A percentile compares a stretch with the other conserved stretches of the same genome.
Evolutionary conservation across 2,329 filamentous ascomycete species (phyloP).

Genomic region (Emydomyces testavorans): DNA sequence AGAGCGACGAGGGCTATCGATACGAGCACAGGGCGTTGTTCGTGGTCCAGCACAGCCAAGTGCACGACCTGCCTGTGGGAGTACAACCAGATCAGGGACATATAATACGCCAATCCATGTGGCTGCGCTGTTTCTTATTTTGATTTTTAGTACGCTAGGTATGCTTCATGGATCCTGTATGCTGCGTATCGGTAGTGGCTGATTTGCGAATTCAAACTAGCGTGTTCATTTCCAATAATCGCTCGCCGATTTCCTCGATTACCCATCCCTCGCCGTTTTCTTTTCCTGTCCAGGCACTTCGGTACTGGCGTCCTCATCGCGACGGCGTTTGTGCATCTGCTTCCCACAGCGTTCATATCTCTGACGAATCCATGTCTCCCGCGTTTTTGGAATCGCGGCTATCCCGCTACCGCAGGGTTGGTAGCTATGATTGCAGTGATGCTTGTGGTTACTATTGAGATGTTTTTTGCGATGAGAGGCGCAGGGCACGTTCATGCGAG

Average conservation of each 20-base stretch:
- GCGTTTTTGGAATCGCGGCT: conserved; percentile 65
- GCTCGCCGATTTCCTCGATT: conserved; percentile 49
- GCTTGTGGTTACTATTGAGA: conserved; percentile 73
- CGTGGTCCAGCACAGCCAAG: neutral
- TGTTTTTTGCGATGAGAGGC: conserved; percentile 67
- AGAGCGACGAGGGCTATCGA: conserved; percentile 11
- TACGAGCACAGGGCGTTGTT: neutral
- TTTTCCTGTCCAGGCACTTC: conserved; percentile 50
- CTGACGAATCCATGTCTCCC: conserved; percentile 58
- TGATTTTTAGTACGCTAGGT: conserved; percentile 41
- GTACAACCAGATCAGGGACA: conserved; percentile 24
- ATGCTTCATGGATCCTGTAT: conserved; percentile 8
- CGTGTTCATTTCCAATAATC: conserved; percentile 51
- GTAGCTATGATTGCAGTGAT: conserved; percentile 75
- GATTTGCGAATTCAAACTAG: conserved; percentile 23
- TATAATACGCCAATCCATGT: conserved; percentile 60
- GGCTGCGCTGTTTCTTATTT: conserved; percentile 55
- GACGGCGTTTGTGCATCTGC: conserved; percentile 48
- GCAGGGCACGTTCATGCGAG: conserved; percentile 47
- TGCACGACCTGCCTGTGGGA: conserved; percentile 26
- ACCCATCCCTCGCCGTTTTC: conserved; percentile 46
- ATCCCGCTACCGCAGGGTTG: conserved; percentile 66
- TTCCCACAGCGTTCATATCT: conserved; percentile 51
- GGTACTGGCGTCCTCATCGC: conserved; percentile 48
- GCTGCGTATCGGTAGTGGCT: neutral